A percentile compares a stretch with the other conserved stretches of the same genome.
Evolutionary conservation across 2,329 filamentous ascomycete genomes (phyloP).

Genomic region (Colletotrichum chlorophyti): DNA sequence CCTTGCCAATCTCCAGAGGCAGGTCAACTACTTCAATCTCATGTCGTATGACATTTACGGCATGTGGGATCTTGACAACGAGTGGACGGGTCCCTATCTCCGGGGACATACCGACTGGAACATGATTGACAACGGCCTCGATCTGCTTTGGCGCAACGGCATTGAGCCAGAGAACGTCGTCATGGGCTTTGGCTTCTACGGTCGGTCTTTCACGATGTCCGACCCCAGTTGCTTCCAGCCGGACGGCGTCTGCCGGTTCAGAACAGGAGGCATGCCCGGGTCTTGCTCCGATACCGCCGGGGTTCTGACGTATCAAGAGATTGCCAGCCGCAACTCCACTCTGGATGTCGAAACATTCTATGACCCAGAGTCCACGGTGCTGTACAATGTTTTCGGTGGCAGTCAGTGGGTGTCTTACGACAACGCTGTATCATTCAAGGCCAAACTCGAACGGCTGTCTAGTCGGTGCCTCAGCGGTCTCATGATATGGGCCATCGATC

Average conservation of each 20-base stretch:
- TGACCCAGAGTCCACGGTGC: conserved; percentile 38
- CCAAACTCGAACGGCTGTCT: conserved; percentile 30
- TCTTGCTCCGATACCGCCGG: conserved; percentile 36
- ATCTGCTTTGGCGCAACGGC: conserved; percentile 49
- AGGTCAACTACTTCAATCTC: conserved; percentile 43
- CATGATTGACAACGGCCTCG: conserved; percentile 44
- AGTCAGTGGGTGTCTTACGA: conserved; percentile 48
- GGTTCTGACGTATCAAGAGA: conserved; percentile 42
- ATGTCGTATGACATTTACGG: conserved; percentile 49
- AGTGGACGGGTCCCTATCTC: conserved; percentile 37
- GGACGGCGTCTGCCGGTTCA: conserved; percentile 31
- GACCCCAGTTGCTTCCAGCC: conserved; percentile 20
- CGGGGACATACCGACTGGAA: conserved; percentile 47
- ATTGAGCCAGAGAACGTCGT: conserved; percentile 46
- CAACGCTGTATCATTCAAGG: conserved; percentile 32
- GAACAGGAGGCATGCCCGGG: conserved; percentile 32
- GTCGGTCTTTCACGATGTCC: conserved; percentile 29
- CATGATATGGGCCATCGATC: conserved; percentile 37
- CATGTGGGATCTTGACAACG: conserved; percentile 39
- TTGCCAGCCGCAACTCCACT: conserved; percentile 35
- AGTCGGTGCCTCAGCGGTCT: conserved; percentile 31
- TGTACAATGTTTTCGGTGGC: conserved; percentile 39
- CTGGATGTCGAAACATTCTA: conserved; percentile 32
- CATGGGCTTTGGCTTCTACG: conserved; percentile 50
- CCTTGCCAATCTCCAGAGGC: not conserved